Conservation (phyloP, 768 basidiomycete species). For the Russula sp. region DNA sequence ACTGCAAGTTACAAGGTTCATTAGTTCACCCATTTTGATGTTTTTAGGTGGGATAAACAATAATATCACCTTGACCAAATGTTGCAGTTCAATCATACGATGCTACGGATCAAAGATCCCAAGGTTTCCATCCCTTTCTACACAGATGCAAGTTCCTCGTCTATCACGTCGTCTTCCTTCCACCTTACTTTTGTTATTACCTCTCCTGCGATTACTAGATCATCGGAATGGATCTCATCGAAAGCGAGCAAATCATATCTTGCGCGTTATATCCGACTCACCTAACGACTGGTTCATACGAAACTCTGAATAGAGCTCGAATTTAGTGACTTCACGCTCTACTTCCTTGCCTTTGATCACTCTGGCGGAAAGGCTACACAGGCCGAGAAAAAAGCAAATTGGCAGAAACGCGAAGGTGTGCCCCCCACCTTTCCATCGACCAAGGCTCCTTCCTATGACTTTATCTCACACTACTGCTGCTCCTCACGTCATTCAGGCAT, state of each 20-base stretch:
- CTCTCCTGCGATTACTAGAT: conserved; percentile 26
- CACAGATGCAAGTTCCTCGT: conserved; percentile 49
- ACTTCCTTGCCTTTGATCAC: conserved; percentile 81
- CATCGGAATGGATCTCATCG: conserved; percentile 37
- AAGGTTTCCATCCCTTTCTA: conserved; percentile 80
- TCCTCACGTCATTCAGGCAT: conserved; percentile 46
- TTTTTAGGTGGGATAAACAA: not conserved
- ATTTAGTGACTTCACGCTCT: conserved; percentile 66
- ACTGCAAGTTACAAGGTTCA: conserved; percentile 27
- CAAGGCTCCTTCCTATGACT: not conserved
- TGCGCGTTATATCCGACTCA: not conserved
- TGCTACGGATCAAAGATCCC: conserved; percentile 87
- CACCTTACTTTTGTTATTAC: not conserved
- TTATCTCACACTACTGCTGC: not conserved
- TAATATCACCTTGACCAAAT: not conserved
- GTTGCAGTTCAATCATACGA: conserved; percentile 76
- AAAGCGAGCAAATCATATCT: conserved; percentile 29
- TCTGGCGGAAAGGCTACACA: conserved; percentile 46
- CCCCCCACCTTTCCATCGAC: not conserved
- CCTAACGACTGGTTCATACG: not conserved
- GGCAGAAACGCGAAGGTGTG: conserved; percentile 65
- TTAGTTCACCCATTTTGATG: not conserved
- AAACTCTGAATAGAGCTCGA: conserved; percentile 45
- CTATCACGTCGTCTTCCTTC: not conserved
- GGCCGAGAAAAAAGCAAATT: conserved; percentile 51